Evolutionary conservation across 2,329 filamentous ascomycete species (phyloP).

Genomic region (Penicillium sp.): DNA sequence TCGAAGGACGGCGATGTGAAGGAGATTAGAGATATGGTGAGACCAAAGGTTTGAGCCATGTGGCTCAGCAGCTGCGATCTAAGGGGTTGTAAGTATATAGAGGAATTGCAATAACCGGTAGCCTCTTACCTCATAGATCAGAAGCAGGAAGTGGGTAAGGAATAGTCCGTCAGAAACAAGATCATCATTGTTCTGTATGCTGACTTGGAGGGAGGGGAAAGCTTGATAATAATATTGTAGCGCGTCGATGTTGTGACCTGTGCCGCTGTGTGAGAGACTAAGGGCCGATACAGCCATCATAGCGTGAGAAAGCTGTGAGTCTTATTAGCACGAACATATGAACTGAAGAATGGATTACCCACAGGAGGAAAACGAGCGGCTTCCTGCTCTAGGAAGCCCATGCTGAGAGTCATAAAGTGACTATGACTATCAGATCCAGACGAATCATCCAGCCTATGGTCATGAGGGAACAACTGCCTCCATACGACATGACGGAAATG

Average conservation of each 20-base stretch:
- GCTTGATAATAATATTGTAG: conserved; percentile 56
- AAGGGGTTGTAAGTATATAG: conserved; percentile 12
- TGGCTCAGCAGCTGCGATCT: conserved; percentile 49
- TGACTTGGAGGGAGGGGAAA: conserved; percentile 48
- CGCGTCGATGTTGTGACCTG: conserved; percentile 48
- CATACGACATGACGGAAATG: conserved; percentile 45
- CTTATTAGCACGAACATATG: conserved; percentile 1
- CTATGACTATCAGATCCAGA: conserved; percentile 16
- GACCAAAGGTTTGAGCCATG: conserved; percentile 53
- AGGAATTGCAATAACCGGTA: background rate
- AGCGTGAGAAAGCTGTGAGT: conserved; percentile 52
- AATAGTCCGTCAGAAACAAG: conserved; percentile 57
- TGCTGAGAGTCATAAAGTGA: conserved; percentile 30
- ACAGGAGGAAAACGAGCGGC: conserved; percentile 53
- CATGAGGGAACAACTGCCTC: conserved; percentile 39
- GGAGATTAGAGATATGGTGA: conserved; percentile 53
- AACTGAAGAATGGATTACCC: conserved; percentile 27
- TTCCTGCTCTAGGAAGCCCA: conserved; percentile 48
- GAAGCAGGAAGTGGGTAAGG: conserved; percentile 56
- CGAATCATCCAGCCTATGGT: conserved; percentile 20
- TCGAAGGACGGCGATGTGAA: conserved; percentile 51
- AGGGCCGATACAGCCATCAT: conserved; percentile 59
- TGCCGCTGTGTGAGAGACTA: conserved; percentile 49
- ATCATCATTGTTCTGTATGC: conserved; percentile 48
- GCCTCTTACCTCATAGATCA: conserved; percentile 54